These are phyloP conservation scores for Mycena belliarum DNA, from an alignment of 768 basidiomycete genomes.

Conservation along the genomic window DNA sequence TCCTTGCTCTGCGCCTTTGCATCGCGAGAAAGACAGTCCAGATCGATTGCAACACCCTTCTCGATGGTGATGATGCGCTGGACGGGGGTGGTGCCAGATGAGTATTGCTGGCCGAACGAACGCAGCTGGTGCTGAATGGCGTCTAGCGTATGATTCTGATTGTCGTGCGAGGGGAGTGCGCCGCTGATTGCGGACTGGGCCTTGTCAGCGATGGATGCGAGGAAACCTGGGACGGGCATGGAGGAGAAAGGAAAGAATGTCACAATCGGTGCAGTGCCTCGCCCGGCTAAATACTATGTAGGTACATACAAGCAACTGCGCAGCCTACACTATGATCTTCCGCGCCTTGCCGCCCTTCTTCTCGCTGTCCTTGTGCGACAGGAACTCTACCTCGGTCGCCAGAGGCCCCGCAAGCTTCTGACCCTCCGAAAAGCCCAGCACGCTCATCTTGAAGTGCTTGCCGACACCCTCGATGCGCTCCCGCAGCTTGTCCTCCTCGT, in stretches of 20 bases:
- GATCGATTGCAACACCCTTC: constrained; percentile 78
- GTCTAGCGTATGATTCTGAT: constrained; percentile 56
- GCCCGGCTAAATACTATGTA: background rate
- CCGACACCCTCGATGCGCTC: constrained; percentile 85
- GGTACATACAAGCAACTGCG: background rate
- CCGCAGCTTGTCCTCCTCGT: constrained; percentile 59
- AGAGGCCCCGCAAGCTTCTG: constrained; percentile 81
- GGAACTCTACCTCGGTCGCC: constrained; percentile 92
- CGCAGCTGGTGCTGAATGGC: constrained; percentile 73
- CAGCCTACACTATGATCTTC: constrained; percentile 69
- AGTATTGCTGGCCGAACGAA: constrained; percentile 72
- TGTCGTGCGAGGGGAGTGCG: constrained; percentile 43
- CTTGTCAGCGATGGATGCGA: constrained; percentile 73
- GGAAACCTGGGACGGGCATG: constrained; percentile 56
- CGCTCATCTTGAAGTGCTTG: constrained; percentile 86
- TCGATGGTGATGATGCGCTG: constrained; percentile 80
- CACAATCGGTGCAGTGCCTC: background rate
- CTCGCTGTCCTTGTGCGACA: constrained; percentile 94
- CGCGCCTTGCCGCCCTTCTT: constrained; percentile 85
- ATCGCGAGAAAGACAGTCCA: constrained; percentile 66
- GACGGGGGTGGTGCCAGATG: constrained; percentile 62
- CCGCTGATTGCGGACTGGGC: constrained; percentile 71
- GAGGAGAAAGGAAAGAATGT: constrained; percentile 9
- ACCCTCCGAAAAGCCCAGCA: constrained; percentile 78
- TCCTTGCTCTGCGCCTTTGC: constrained; percentile 79